These are phyloP conservation scores for Collybia mongolica DNA, from an alignment of 768 basidiomycete species.

Conservation along the genomic window DNA sequence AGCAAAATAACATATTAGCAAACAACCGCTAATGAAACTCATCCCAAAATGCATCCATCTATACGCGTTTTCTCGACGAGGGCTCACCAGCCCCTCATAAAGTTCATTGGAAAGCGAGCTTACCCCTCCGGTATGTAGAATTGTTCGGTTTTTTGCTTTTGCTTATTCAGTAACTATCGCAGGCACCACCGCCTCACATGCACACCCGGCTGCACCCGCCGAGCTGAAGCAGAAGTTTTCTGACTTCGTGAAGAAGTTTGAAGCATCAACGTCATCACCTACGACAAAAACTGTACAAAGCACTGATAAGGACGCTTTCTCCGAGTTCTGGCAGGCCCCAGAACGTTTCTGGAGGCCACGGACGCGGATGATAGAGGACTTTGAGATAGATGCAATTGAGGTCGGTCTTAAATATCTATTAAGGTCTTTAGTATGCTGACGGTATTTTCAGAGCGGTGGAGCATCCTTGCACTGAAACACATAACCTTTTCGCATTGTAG, in stretches of 20 bases:
- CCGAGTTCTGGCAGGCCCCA: constrained; percentile 70
- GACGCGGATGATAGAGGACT: constrained; percentile 45
- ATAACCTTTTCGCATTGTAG: constrained; percentile 1
- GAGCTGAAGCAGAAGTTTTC: constrained; percentile 53
- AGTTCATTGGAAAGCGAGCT: constrained; percentile 58
- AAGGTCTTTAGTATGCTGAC: constrained; percentile 4
- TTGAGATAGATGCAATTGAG: constrained; percentile 66
- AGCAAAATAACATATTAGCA: constrained; percentile 4
- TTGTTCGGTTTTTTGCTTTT: not conserved
- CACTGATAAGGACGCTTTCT: constrained; percentile 20
- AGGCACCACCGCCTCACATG: constrained; percentile 41
- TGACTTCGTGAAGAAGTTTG: constrained; percentile 36
- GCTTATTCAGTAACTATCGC: constrained; percentile 1
- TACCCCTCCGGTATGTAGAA: constrained; percentile 38
- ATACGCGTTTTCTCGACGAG: constrained; percentile 35
- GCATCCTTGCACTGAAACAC: constrained; percentile 45
- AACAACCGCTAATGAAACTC: not conserved
- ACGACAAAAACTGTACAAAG: constrained; percentile 10
- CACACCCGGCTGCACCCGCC: constrained; percentile 69
- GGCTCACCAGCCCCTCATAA: constrained; percentile 59
- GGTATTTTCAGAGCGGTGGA: constrained; percentile 56
- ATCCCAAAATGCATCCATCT: constrained; percentile 28
- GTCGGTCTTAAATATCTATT: constrained; percentile 34
- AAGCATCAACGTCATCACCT: constrained; percentile 16
- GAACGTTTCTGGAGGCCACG: constrained; percentile 53